Evolutionary conservation across 306 rosid species (phyloP), one percentile per base, ranked within the genome.

Genomic region (Pyrus communis): DNA sequence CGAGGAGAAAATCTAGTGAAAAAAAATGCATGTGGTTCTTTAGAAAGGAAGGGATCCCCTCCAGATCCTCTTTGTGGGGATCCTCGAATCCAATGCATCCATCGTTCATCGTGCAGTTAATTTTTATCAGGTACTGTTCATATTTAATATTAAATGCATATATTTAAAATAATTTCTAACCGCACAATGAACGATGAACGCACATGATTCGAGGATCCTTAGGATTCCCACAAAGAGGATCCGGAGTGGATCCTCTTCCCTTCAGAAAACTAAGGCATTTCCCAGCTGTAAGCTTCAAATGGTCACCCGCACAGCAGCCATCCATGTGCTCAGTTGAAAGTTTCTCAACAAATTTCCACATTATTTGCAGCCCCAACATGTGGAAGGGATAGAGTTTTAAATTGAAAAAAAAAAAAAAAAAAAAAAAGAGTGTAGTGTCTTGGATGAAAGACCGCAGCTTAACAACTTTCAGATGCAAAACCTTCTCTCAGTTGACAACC

Each of bases 1-100:
- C 61, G 19, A 19, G 61, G 33, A 59, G 2, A 22, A 59, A 58
- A 59, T 6, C 40, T 35, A 35, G 40, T 35, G 40, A 35, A 35
- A 40, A 40, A 25, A 40, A 40, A 5, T 30, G 60, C n/a, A 72
- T 57, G 27, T 72, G 67, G 67, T 35, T 21, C 15, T 58, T n/a
- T 14, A 72, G 21, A 31, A 31, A 35, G 9, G 45, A 42, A 9
- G 45, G 10, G 11, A 7, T 40, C 11, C 11, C 43, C 3, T 40
- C 0, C 11, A 0, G 11, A 40, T 40, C 11, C 11, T 40, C 3
- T 40, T 40, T 40, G 43, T 40, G 3, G 2, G 45, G 3, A 40
- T 40, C 11, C 45, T 40, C 0, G 45, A 40, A 40, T 40, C 0
- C 0, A 0, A 1, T 9, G 3, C 45, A 0, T 40, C 0, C 11